A percentile compares a stretch with the other conserved stretches of the same genome.
Conservation (phyloP, 1,284 basidiomycete genomes). For the Ceratobasidium sp. region DNA sequence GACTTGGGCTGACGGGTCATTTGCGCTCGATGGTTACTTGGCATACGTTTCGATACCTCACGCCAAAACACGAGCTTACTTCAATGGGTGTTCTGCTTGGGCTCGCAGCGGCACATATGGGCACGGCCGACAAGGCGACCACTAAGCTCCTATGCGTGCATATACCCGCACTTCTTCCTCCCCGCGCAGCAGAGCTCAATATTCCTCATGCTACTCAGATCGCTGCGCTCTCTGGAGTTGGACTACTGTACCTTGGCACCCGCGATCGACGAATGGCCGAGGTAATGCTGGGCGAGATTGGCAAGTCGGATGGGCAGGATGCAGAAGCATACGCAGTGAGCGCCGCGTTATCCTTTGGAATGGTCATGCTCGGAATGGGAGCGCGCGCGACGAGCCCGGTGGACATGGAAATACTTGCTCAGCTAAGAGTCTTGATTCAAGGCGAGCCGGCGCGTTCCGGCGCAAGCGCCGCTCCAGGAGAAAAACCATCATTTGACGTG, state of each 20-base stretch:
- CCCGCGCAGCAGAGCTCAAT: constrained; percentile 87
- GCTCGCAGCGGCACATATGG: constrained; percentile 90
- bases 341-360: constrained; percentile 90
- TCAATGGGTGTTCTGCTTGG: constrained; percentile 94
- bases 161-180: constrained; percentile 90
- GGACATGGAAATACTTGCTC: constrained; percentile 73
- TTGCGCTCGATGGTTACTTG: constrained; percentile 88
- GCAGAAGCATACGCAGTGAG: constrained; percentile 92
- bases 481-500: constrained; percentile 71
- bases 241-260: constrained; percentile 89
- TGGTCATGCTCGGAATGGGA: constrained; percentile 94
- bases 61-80: constrained; percentile 93
- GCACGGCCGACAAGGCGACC: constrained; percentile 85
- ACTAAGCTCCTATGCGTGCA: constrained; percentile 93
- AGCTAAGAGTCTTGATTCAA: constrained; percentile 75
- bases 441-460: constrained; percentile 61
- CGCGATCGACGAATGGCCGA: constrained; percentile 92
- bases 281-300: constrained; percentile 84
- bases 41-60: constrained; percentile 91
- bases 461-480: not conserved
- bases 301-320: constrained; percentile 63
- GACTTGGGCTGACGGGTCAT: constrained; percentile 91
- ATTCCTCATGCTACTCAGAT: constrained; percentile 90
- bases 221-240: constrained; percentile 88
- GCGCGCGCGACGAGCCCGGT: constrained; percentile 67